Evolutionary conservation across 306 rosid species (phyloP), one percentile per base, ranked within the genome.

Genomic region (Sindora glabra): DNA sequence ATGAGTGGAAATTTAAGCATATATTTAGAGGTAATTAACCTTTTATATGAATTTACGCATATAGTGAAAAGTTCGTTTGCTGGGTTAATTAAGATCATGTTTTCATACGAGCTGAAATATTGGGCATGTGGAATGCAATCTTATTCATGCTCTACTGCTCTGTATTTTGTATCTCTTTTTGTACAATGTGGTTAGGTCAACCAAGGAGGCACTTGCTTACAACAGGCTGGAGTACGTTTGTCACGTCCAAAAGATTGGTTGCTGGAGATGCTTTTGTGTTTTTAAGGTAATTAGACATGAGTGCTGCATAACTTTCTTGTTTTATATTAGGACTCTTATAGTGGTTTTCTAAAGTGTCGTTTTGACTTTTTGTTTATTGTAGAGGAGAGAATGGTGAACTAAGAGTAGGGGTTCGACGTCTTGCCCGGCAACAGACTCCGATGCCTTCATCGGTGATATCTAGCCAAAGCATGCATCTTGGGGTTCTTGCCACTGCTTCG

Each of bases 141-240:
- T 37, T 5, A 48, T 57, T 36, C n/a, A 53, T 50, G 46, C 29
- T 51, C 33, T 48, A 75, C 4, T 18, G 45, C 66, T 53, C 21
- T 57, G 52, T 40, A 27, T 68, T 53, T 24, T 64, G 10, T 71
- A 3, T 40, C 39, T 33, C 17, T 21, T 69, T 48, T 51, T 29
- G 27, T n/a, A n/a, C n/a, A n/a, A n/a, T n/a, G 59, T 74, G 56
- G 59, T 61, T 84, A 92, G 98, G 98, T 74, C 96, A 88, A 58
- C 98, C 98, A 15, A 90, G 96, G 48, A 78, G 98, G 47, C 98
- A 92, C 80, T 83, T 92, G 77, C 95, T 92, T 27, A 88, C 96
- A 8, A 92, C 96, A 45, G 98, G 98, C 25, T 92, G 98, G 98
- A 92, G 98, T 76, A 82, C 92, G 19, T 92, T 92, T 65, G 98